A percentile compares a stretch with the other conserved stretches of the same genome.
phyloP scores from a whole-genome alignment of 352 stramenopile genomes.

The Pythium oligandrum region DNA sequence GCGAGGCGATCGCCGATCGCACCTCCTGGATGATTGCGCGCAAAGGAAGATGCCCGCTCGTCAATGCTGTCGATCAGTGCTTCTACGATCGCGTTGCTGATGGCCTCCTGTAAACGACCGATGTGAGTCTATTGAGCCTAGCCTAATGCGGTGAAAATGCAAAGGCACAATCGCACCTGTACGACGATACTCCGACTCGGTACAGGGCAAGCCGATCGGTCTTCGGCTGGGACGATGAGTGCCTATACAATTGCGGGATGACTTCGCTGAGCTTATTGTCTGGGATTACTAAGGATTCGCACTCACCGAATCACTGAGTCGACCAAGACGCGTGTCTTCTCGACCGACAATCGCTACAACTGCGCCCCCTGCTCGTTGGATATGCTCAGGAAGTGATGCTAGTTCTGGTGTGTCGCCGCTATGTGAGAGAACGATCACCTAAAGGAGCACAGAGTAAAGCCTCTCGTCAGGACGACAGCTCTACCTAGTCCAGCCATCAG shows the following conservation, averaged over 20 bases:
- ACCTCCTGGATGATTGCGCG: conserved; percentile 63
- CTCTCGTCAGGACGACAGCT: no score
- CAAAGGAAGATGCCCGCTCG: conserved; percentile 28
- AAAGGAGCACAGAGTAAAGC: conserved; percentile 2
- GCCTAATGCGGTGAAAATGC: neutral
- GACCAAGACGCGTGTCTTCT: conserved; percentile 12
- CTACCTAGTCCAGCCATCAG: no score
- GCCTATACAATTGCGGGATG: conserved; percentile 18
- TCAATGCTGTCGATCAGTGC: conserved; percentile 36
- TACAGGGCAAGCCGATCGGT: conserved; percentile 48
- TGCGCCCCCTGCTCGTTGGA: conserved; percentile 30
- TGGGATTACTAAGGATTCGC: neutral
- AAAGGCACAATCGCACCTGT: conserved; percentile 30
- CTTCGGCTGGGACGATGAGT: conserved; percentile 38
- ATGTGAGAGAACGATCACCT: conserved; percentile 71
- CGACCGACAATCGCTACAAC: conserved; percentile 55
- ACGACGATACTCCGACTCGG: conserved; percentile 75
- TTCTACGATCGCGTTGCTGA: conserved; percentile 73
- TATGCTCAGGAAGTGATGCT: conserved; percentile 37
- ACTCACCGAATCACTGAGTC: neutral
- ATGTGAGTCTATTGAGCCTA: no score
- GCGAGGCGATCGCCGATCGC: conserved; percentile 35
- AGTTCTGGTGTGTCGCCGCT: conserved; percentile 67
- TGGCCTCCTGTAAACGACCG: conserved; percentile 35
- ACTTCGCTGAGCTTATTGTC: neutral